Conservation (phyloP, 2,329 filamentous ascomycete genomes). For the Emmonsiellopsis sp. region DNA sequence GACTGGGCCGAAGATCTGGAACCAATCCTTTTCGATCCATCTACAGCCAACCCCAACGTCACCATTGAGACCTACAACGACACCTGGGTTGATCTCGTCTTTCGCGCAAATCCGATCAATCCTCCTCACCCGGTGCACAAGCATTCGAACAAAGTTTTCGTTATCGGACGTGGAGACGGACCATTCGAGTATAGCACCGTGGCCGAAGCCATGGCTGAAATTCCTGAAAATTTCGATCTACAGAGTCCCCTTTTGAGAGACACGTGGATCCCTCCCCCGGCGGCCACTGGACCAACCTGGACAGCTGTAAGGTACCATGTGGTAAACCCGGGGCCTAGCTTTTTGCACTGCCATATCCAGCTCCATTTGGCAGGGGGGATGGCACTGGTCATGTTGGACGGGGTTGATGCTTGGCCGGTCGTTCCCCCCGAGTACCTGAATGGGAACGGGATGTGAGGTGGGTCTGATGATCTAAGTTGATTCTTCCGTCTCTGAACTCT, state of each 20-base stretch:
- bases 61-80: conserved; percentile 39
- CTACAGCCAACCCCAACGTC: conserved; percentile 33
- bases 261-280: conserved; percentile 31
- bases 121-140: conserved; percentile 55
- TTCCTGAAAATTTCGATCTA: conserved; percentile 48
- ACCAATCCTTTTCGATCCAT: conserved; percentile 42
- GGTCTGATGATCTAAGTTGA: not conserved
- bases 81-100: conserved; percentile 49
- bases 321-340: conserved; percentile 44
- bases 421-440: conserved; percentile 13
- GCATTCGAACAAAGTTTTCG: conserved; percentile 52
- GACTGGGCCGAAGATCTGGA: conserved; percentile 28
- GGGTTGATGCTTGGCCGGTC: conserved; percentile 25
- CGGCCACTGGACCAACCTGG: conserved; percentile 31
- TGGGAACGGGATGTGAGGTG: not conserved
- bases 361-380: conserved; percentile 48
- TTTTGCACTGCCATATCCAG: conserved; percentile 49
- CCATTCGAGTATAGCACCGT: conserved; percentile 45
- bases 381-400: conserved; percentile 42
- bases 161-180: conserved; percentile 44
- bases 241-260: conserved; percentile 47
- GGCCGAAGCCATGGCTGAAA: conserved; percentile 40
- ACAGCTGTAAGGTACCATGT: conserved; percentile 45
- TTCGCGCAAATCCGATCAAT: conserved; percentile 39
- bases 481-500: not conserved